Base-by-base conservation (phyloP, 176 grass and related monocot species). In the Ananas comosus region DNA sequence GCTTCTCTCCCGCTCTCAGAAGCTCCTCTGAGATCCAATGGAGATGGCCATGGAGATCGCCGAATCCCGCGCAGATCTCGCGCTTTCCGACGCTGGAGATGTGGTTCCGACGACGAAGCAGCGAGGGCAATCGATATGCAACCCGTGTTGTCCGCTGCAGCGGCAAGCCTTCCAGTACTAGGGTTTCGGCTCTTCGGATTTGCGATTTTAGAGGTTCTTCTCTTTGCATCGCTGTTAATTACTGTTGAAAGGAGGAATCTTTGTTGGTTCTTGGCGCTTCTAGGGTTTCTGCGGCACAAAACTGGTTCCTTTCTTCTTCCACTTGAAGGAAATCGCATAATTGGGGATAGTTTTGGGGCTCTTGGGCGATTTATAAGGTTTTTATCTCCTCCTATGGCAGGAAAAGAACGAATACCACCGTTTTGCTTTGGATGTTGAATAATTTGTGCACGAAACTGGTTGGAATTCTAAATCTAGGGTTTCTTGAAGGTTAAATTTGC, bases 361-460 rank as follows among this genome's bases (percentile, higher is more conserved):
- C 25, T 57, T 12, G 78, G 59, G 27, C 51, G 70, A 51, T 80
- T 80, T 70, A 59, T 80, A 64, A 53, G 49, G 69, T 63, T 80
- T 19, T 4, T 63, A 49, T 80, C 63, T 51, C 10, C 64, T 58
- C 51, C 69, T 63, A 80, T 80, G 78, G 78, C 78, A 48, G 70
- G 78, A 28, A 80, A 72, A 11, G 52, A 72, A 67, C 78, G 78
- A 72, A 80, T 80, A 80, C 70, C 63, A 72, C 78, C 69, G 69
- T 67, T 66, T 23, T 50, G 53, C 21, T 53, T 85, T 68, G 54
- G 13, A 56, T 6, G 6, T 42, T 42, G 33, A 1, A 52, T 50
- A 52, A 67, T 16, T 66, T 49, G 63, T 59, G 50, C 54, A 49
- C 57, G 12, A 72, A 59, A 54, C 50, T 3, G 18, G 6, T 13